Conservation (phyloP, 2,329 filamentous ascomycete species). For the Pestalotiopsis fici region DNA sequence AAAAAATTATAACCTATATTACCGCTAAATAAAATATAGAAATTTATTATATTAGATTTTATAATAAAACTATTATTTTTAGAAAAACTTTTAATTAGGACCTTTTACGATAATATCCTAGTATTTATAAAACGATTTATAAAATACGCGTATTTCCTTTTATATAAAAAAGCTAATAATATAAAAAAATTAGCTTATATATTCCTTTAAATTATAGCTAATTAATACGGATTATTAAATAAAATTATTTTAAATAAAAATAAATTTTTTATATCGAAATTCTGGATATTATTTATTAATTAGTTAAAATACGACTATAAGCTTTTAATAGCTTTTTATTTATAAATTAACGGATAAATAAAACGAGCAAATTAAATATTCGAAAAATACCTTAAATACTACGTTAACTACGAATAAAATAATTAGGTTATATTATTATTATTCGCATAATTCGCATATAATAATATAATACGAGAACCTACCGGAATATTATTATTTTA, state of each 20-base stretch:
- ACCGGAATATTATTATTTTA: slow-evolving; percentile 1
- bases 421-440: slow-evolving; percentile 9
- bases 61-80: background rate
- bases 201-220: background rate
- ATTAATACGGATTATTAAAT: background rate
- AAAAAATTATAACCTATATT: background rate
- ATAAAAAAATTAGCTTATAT: background rate
- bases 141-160: background rate
- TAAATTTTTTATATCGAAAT: slow-evolving; percentile 4
- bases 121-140: background rate
- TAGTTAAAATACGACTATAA: background rate
- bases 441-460: background rate
- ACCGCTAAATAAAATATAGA: background rate
- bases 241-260: background rate
- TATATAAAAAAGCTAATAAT: background rate
- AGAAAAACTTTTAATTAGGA: background rate
- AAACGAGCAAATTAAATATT: background rate
- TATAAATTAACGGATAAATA: slow-evolving; percentile 18
- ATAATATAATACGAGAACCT: background rate
- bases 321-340: slow-evolving; percentile 7
- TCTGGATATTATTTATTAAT: slow-evolving; percentile 5
- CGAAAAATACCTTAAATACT: slow-evolving; percentile 1
- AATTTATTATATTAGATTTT: background rate
- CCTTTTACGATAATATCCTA: background rate
- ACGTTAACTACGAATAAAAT: slow-evolving; percentile 10